Conservation (phyloP, 202 grass and related monocot genomes). For the Schoenoplectus tabernaemontani region DNA sequence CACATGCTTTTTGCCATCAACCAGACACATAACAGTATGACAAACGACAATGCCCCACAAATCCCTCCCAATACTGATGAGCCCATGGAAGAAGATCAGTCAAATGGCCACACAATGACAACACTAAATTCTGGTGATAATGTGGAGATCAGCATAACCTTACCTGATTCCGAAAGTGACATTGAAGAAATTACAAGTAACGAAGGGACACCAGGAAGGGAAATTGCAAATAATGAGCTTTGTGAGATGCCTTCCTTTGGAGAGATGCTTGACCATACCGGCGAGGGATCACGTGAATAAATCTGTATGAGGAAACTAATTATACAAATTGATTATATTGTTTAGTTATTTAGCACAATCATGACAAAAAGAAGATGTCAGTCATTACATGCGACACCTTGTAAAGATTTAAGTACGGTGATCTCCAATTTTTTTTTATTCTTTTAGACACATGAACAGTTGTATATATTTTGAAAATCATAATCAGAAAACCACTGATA, state of each 20-base stretch:
- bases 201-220: conserved; percentile 28
- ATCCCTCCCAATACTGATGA: conserved; percentile 21
- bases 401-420: neutral
- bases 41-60: neutral
- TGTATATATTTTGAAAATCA: neutral
- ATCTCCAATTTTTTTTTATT: neutral
- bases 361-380: too few species aligned
- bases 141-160: neutral
- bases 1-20: conserved; percentile 18
- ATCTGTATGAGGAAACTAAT: neutral
- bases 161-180: conserved; percentile 28
- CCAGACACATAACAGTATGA: neutral
- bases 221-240: too few species aligned
- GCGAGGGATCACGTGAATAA: neutral
- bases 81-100: too few species aligned
- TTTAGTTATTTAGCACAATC: neutral
- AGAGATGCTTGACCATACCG: conserved; percentile 27
- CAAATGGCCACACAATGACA: neutral
- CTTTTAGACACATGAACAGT: neutral
- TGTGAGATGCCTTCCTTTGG: conserved; percentile 33
- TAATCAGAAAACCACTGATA: neutral
- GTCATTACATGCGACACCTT: neutral
- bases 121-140: conserved; percentile 22
- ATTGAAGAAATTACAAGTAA: conserved; percentile 14
- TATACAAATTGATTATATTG: neutral